phyloP scores from a whole-genome alignment of 169 alveolate genomes.

The Plasmodium coatneyi region DNA sequence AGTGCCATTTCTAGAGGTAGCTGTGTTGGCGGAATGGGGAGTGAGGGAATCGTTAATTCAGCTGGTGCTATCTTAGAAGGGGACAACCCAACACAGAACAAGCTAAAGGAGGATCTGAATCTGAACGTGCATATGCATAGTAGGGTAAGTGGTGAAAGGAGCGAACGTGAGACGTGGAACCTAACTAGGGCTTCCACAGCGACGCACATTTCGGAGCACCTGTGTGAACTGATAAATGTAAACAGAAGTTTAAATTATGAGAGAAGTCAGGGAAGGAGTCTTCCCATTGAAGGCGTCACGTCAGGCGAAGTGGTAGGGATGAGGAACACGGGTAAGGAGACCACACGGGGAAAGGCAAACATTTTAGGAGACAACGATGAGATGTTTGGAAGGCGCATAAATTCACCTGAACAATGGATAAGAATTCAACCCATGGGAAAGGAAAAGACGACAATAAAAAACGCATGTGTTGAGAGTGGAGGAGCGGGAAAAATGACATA shows the following conservation, averaged over 20 bases:
- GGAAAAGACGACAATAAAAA: background rate
- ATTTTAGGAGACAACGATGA: background rate
- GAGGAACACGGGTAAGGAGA: background rate
- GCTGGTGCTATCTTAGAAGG: background rate
- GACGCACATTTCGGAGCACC: constrained; percentile 20
- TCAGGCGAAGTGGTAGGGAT: background rate
- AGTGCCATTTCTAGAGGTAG: background rate
- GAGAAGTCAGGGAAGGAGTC: background rate
- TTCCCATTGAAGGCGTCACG: background rate
- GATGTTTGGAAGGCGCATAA: background rate
- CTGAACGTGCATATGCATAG: background rate
- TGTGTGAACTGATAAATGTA: constrained; percentile 4
- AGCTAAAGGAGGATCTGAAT: background rate
- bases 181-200: constrained; percentile 50
- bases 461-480: constrained; percentile 8
- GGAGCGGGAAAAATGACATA: background rate
- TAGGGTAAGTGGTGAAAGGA: background rate
- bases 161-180: constrained; percentile 5
- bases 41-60: background rate
- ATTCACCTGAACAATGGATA: background rate
- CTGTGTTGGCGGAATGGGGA: background rate
- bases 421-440: background rate
- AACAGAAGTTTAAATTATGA: constrained; percentile 11
- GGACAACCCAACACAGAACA: background rate
- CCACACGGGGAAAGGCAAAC: background rate